phyloP scores from a whole-genome alignment of 1,284 basidiomycete genomes.

The Rhodotorula sp. region DNA sequence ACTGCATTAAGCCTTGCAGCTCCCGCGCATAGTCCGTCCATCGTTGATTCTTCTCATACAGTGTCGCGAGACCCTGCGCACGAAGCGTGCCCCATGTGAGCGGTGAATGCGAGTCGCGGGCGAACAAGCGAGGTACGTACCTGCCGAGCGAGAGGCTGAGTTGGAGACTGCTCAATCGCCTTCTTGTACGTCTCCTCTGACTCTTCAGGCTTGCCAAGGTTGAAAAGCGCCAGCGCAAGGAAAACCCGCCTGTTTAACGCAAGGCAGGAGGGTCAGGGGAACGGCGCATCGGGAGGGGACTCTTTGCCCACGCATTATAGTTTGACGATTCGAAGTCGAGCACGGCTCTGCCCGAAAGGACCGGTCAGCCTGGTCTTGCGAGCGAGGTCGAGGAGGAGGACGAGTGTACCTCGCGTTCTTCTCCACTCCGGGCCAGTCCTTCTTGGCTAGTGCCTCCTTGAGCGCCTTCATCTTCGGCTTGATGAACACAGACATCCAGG shows the following conservation, averaged over 20 bases:
- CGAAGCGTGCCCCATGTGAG: background rate
- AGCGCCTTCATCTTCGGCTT: constrained; percentile 65
- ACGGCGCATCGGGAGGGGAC: no score
- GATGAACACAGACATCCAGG: constrained; percentile 10
- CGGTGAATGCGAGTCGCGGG: background rate
- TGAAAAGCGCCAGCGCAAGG: constrained; percentile 70
- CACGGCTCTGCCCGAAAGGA: constrained; percentile 23
- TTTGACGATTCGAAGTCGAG: constrained; percentile 41
- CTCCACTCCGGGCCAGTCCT: constrained; percentile 68
- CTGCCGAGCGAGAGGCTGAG: constrained; percentile 49
- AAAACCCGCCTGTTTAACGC: constrained; percentile 69
- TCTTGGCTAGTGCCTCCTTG: constrained; percentile 69
- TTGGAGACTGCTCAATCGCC: constrained; percentile 48
- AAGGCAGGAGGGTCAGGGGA: constrained; percentile 1
- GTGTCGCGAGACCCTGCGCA: constrained; percentile 49
- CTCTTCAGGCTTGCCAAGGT: constrained; percentile 65
- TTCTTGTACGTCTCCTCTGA: constrained; percentile 68
- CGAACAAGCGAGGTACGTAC: constrained; percentile 11
- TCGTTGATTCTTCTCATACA: constrained; percentile 48
- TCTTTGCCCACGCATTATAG: constrained; percentile 45
- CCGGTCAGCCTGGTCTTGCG: background rate
- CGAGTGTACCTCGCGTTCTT: constrained; percentile 74
- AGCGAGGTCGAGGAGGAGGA: constrained; percentile 2
- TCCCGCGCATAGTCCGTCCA: constrained; percentile 47
- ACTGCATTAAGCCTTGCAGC: constrained; percentile 45